Evolutionary conservation across 495 filamentous ascomycete species (phyloP).

Genomic region (Friedmanniomyces simplex): DNA sequence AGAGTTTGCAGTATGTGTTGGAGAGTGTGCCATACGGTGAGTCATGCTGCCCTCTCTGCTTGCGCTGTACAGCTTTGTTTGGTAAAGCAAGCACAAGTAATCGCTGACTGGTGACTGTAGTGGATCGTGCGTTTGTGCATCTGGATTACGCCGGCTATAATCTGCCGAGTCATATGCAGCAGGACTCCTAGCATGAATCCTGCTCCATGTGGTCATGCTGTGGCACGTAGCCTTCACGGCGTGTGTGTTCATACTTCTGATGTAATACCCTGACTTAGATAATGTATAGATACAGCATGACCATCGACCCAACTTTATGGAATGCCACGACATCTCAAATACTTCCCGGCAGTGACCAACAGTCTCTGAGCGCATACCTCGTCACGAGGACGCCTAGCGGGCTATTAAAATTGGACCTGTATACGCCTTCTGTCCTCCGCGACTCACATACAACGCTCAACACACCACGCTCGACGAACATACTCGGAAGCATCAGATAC

Average conservation of each 20-base stretch:
- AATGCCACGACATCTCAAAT: not conserved
- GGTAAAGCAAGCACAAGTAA: not conserved
- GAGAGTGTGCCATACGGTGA: conserved; percentile 62
- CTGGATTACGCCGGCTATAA: conserved; percentile 75
- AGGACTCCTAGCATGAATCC: conserved; percentile 29
- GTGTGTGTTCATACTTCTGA: not conserved
- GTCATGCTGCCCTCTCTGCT: not conserved
- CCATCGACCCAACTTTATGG: not conserved
- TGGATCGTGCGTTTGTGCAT: conserved; percentile 64
- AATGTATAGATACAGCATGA: not conserved
- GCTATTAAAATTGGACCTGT: no score
- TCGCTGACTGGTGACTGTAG: conserved; percentile 8
- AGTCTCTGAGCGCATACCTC: no score
- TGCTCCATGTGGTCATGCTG: not conserved
- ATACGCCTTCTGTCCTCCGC: no score
- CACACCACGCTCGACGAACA: no score
- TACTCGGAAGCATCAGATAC: no score
- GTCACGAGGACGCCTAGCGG: no score
- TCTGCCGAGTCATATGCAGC: conserved; percentile 78
- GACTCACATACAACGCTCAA: no score
- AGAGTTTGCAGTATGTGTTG: conserved; percentile 81
- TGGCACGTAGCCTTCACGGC: not conserved
- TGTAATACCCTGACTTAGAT: not conserved
- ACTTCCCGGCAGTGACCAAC: not conserved
- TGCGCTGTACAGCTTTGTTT: not conserved